These are phyloP conservation scores for Centaurea solstitialis DNA, from an alignment of 129 eudicot species.

Conservation along the genomic window DNA sequence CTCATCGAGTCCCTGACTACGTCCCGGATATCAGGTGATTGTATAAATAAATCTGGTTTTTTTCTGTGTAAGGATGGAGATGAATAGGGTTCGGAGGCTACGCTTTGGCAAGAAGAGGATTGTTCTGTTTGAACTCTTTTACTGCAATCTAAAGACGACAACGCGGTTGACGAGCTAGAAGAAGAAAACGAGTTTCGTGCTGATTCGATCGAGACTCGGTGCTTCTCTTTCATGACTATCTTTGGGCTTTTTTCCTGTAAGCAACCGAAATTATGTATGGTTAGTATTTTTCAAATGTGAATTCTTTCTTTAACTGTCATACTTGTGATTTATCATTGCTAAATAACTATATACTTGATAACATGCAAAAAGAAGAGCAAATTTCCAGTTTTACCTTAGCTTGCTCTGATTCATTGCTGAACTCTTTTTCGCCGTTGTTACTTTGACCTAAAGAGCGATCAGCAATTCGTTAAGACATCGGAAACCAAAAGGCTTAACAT, in stretches of 20 bases:
- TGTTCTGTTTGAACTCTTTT: slow-evolving; percentile 43
- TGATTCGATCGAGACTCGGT: slow-evolving; percentile 55
- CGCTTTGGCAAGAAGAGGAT: slow-evolving; percentile 41
- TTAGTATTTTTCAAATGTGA: not conserved
- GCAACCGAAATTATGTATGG: slow-evolving; percentile 7
- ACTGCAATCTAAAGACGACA: slow-evolving; percentile 58
- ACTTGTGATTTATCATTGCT: not conserved
- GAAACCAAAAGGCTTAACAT: slow-evolving; percentile 11
- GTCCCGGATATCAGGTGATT: slow-evolving; percentile 61
- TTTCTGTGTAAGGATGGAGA: slow-evolving; percentile 31
- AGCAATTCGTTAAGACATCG: not conserved
- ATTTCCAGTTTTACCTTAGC: slow-evolving; percentile 22
- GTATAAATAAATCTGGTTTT: slow-evolving; percentile 29
- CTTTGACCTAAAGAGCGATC: slow-evolving; percentile 36
- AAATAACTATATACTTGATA: not conserved
- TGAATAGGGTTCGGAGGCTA: slow-evolving; percentile 40
- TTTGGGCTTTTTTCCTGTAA: slow-evolving; percentile 44
- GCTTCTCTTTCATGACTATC: slow-evolving; percentile 45
- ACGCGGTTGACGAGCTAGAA: slow-evolving; percentile 56
- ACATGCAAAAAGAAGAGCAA: not conserved
- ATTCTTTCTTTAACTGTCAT: not conserved
- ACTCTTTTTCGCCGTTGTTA: slow-evolving; percentile 35
- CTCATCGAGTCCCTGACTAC: slow-evolving; percentile 64
- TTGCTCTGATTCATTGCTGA: slow-evolving; percentile 33
- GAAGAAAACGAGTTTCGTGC: slow-evolving; percentile 70